A percentile compares a stretch with the other conserved stretches of the same genome.
Evolutionary conservation across 495 filamentous ascomycete species (phyloP).

Genomic region (Paragyromitra xinjiangensis): DNA sequence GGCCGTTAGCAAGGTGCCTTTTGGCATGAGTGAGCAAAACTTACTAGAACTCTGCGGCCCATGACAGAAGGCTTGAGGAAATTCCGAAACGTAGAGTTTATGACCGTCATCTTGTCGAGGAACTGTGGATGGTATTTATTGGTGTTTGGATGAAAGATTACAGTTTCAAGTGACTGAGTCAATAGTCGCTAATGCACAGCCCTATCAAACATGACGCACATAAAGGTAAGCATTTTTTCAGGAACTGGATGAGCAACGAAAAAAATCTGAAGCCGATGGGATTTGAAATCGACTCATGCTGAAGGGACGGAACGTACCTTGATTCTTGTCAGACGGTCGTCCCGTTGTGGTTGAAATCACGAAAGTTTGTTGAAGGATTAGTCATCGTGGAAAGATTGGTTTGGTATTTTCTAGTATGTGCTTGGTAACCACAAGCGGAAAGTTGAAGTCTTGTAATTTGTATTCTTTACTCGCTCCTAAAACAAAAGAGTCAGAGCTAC

Average conservation of each 20-base stretch:
- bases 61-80: background rate
- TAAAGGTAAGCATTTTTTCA: slow-evolving; percentile 13
- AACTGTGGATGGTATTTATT: slow-evolving; percentile 13
- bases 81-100: background rate
- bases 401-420: background rate
- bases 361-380: slow-evolving; percentile 7
- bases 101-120: background rate
- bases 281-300: background rate
- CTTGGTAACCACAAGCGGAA: too few relatives aligned
- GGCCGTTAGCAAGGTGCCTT: slow-evolving; percentile 49
- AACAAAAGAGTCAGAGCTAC: too few relatives aligned
- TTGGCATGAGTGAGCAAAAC: too few relatives aligned
- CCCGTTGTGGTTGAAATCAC: background rate
- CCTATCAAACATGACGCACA: slow-evolving; percentile 17
- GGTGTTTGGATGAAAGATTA: background rate
- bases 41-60: slow-evolving; percentile 37
- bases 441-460: too few relatives aligned
- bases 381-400: slow-evolving; percentile 1
- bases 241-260: slow-evolving; percentile 3
- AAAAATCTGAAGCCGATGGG: background rate
- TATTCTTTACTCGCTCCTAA: too few relatives aligned
- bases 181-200: background rate
- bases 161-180: slow-evolving; percentile 1
- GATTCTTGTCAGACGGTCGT: background rate
- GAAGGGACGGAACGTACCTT: background rate